Evolutionary conservation across 768 basidiomycete species (phyloP), one percentile per base, ranked within the genome.

Genomic region (Paxillus ammoniavirescens): DNA sequence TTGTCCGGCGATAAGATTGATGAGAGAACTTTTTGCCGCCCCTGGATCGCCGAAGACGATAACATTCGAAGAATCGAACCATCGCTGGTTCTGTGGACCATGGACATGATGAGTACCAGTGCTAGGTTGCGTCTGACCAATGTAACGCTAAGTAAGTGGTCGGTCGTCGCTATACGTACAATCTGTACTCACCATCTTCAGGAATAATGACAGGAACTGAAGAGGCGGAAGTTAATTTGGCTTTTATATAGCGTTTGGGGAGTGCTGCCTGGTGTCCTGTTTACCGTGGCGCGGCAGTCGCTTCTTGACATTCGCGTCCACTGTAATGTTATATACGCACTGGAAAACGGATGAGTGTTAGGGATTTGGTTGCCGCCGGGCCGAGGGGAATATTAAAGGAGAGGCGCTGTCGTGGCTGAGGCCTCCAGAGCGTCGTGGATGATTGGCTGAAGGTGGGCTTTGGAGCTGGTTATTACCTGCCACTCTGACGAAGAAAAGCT

Each of bases 11-110:
- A 73, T 42, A 63, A 73, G 62, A 55, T 72, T 74, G 37, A 73
- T 50, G n/a, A 73, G 55, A 1, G 66, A 68, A 51, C 72, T 73
- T 50, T 73, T 74, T 5, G 56, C 62, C n/a, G 15, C 21, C 17
- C 42, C 50, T 13, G 42, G 8, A 5, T 52, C 50, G 4, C 42
- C 50, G 17, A 52, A 52, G 17, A 52, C 31, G 15, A 73, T 58
- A 33, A 72, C 45, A 40, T 72, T 73, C 5, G 42, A 43, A 13
- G 23, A 26, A 6, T 43, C 10, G 42, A 26, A 28, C 26, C 42
- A 28, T 12, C 26, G 42, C 26, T 26, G 8, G 26, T 43, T 14
- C 13, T 43, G 42, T 21, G 26, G 18, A 43, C 10, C 13, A 43
- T 23, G 23, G 6, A n/a, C 17, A 40, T 40, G 38, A 40, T 40